Conservation (phyloP, 108 stramenopile species). For the Pseudonitzschia delicatissima region DNA sequence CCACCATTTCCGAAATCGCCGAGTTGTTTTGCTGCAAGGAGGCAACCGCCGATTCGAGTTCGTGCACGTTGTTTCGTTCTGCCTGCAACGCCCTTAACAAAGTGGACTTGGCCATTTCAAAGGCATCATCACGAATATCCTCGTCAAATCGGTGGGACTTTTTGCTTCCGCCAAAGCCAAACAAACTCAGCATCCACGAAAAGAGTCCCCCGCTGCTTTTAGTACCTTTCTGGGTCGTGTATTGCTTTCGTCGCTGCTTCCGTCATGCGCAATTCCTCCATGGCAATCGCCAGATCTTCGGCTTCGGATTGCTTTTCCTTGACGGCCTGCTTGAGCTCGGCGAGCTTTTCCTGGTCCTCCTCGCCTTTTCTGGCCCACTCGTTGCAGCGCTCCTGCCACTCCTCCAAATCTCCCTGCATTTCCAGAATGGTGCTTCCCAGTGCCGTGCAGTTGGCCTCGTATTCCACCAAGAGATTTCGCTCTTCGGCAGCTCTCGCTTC, state of each 20-base stretch:
- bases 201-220: constrained; percentile 24
- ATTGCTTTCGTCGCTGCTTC: constrained; percentile 25
- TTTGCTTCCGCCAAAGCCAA: constrained; percentile 16
- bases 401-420: constrained; percentile 47
- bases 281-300: constrained; percentile 47
- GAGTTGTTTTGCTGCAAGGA: constrained; percentile 74
- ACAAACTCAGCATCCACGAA: constrained; percentile 32
- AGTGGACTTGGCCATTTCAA: constrained; percentile 70
- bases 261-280: constrained; percentile 40
- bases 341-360: constrained; percentile 23
- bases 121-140: constrained; percentile 27
- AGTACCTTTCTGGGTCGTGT: neutral
- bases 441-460: constrained; percentile 66
- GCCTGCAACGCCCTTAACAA: constrained; percentile 69
- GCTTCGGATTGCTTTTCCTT: constrained; percentile 54
- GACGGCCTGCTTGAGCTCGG: constrained; percentile 33
- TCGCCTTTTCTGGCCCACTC: constrained; percentile 29
- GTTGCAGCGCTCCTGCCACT: constrained; percentile 42
- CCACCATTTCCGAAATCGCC: constrained; percentile 74
- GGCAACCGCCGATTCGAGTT: constrained; percentile 56
- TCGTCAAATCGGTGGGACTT: constrained; percentile 12
- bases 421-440: constrained; percentile 31
- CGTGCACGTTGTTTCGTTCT: constrained; percentile 71
- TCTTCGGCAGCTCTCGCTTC: constrained; percentile 54
- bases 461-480: constrained; percentile 54